Base-by-base conservation (phyloP, 139 green algal species). In the Chlamydomonas incerta region DNA sequence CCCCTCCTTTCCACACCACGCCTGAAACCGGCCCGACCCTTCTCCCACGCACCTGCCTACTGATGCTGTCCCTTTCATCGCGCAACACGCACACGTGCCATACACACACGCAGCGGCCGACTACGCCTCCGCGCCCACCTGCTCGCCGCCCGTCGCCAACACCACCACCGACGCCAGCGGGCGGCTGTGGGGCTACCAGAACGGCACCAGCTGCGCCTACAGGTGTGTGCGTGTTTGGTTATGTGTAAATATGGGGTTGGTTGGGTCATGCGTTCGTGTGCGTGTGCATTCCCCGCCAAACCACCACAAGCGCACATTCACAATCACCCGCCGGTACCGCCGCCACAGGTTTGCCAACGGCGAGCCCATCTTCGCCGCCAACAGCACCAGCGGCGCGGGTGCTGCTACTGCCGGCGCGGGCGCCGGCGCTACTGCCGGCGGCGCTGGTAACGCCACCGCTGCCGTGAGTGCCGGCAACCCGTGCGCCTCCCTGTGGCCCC, bases 151-250 rank as follows among this genome's bases (percentile, higher is more conserved):
- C 24, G 26, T 71, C 8, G 58, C 34, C 55, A 63, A 69, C 67
- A 50, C 18, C 68, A 79, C 33, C 17, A 26, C 52, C 31, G 80
- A 86, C 67, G 14, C 9, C 8, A 20, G 15, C 3, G 80, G 80
- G 52, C 80, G 80, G 0, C 68, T 86, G 80, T 86, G 80, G 80
- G 68, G 80, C 80, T 86, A 33, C 80, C 65, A 86, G 69, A 86
- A 86, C 68, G 68, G 68, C 50, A 52, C 28, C 68, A 72, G 52
- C 68, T 86, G 80, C 80, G 80, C 80, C 8, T 86, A 65, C 80
- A 77, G 50, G 80, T 74, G 63, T 26, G 73, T 6, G 6, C 31
- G 63, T 26, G 63, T 24, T 11, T 33, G 26, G 41, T n/a, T n/a
- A n/a, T n/a, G n/a, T n/a, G n/a, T n/a, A n/a, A n/a, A n/a, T n/a